A percentile compares a stretch with the other conserved stretches of the same genome.
phyloP scores from a whole-genome alignment of 192 early-diverging fungal genomes.

The Borealophlyctis nickersoniae region DNA sequence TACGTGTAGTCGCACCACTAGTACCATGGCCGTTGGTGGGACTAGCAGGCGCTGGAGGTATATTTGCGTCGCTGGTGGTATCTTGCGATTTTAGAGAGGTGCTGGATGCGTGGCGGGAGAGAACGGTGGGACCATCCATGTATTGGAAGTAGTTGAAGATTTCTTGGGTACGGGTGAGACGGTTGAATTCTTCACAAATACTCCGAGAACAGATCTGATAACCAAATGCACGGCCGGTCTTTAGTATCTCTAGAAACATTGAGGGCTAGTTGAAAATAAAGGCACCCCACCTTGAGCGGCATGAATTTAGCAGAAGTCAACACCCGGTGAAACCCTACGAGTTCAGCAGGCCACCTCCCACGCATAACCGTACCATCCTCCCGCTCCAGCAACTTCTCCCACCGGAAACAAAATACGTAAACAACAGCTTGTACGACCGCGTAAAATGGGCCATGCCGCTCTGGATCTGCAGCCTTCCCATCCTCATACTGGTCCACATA shows the following conservation, averaged over 20 bases:
- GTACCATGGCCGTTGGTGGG: slow-evolving; percentile 8
- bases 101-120: not conserved
- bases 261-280: slow-evolving; percentile 2
- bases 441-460: slow-evolving; percentile 79
- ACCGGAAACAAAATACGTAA: slow-evolving; percentile 94
- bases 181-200: slow-evolving; percentile 83
- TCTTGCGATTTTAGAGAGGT: not conserved
- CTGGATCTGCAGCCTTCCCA: slow-evolving; percentile 43
- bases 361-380: slow-evolving; percentile 14
- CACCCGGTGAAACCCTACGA: slow-evolving; percentile 66
- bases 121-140: slow-evolving; percentile 30
- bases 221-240: too few species aligned
- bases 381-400: slow-evolving; percentile 70
- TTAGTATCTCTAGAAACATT: not conserved
- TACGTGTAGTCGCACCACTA: slow-evolving; percentile 7
- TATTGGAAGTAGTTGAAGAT: slow-evolving; percentile 86
- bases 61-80: slow-evolving; percentile 3
- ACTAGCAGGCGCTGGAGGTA: slow-evolving; percentile 6
- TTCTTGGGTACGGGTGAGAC: slow-evolving; percentile 70
- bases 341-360: slow-evolving; percentile 41
- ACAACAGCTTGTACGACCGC: slow-evolving; percentile 81
- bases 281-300: slow-evolving; percentile 64
- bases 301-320: slow-evolving; percentile 73
- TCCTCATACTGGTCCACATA: slow-evolving; percentile 69
- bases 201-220: slow-evolving; percentile 69